Conservation (phyloP, 176 grass and related monocot genomes). For the Rhynchospora pubera region DNA sequence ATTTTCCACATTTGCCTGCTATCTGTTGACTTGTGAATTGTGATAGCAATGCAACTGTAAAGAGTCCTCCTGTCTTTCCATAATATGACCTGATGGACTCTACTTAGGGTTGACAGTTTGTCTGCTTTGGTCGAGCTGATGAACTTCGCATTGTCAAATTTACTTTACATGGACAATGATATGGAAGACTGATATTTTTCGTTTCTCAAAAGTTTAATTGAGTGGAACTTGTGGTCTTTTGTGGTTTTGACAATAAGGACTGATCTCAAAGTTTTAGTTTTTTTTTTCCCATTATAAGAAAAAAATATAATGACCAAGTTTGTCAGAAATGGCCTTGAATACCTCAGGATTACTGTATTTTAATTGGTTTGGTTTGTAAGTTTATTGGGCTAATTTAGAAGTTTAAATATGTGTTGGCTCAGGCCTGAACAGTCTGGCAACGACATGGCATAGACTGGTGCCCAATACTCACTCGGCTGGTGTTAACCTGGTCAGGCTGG, state of each 20-base stretch:
- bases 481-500: neutral
- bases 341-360: neutral
- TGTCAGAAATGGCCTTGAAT: neutral
- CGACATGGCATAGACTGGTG: neutral
- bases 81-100: neutral
- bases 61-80: no score
- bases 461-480: neutral
- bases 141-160: neutral
- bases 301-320: neutral
- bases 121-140: neutral
- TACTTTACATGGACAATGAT: neutral
- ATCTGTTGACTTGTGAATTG: neutral
- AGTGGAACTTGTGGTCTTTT: neutral
- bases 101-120: neutral
- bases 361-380: neutral
- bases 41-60: neutral
- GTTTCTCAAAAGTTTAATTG: neutral
- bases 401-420: no score
- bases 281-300: neutral
- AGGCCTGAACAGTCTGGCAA: neutral
- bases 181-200: neutral
- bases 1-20: neutral
- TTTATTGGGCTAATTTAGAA: neutral
- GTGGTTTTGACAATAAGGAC: neutral
- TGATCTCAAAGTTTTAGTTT: neutral